Evolutionary conservation across 164 flowering plant species (phyloP).

Genomic region (Magnolia officinalis): DNA sequence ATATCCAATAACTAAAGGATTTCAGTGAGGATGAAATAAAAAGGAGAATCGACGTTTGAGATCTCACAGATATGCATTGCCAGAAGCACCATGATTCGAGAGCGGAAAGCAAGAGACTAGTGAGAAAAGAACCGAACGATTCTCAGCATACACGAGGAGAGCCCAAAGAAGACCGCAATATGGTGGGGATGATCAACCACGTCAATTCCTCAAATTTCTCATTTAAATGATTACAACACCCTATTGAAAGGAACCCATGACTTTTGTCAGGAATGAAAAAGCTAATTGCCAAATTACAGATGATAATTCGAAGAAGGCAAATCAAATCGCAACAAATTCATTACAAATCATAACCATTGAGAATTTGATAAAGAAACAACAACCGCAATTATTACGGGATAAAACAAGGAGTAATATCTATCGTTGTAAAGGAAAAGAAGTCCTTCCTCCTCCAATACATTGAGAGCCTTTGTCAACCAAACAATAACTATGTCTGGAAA

Average conservation of each 20-base stretch:
- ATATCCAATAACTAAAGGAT: slow-evolving; percentile 13
- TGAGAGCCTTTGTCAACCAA: slow-evolving; percentile 36
- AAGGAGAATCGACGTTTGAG: slow-evolving; percentile 22
- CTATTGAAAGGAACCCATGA: slow-evolving; percentile 15
- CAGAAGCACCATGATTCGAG: slow-evolving; percentile 37
- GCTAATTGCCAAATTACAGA: slow-evolving; percentile 9
- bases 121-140: background rate
- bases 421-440: background rate
- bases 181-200: slow-evolving; percentile 4
- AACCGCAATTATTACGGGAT: slow-evolving; percentile 27
- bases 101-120: slow-evolving; percentile 30
- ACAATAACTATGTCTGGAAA: slow-evolving; percentile 44
- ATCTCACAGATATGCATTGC: slow-evolving; percentile 41
- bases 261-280: slow-evolving; percentile 34
- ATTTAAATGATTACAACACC: slow-evolving; percentile 15
- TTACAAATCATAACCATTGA: background rate
- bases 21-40: slow-evolving; percentile 4
- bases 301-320: background rate
- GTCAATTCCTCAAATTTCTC: slow-evolving; percentile 21
- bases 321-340: background rate
- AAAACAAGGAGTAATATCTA: background rate
- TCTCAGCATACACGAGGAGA: slow-evolving; percentile 13
- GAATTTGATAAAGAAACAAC: slow-evolving; percentile 9
- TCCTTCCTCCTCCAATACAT: slow-evolving; percentile 11
- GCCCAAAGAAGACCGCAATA: background rate